Percentiles rank a stretch among this genome's conserved stretches.
These are phyloP conservation scores for Fraxinus velutina DNA, from an alignment of 305 asterid species.

Conservation along the genomic window DNA sequence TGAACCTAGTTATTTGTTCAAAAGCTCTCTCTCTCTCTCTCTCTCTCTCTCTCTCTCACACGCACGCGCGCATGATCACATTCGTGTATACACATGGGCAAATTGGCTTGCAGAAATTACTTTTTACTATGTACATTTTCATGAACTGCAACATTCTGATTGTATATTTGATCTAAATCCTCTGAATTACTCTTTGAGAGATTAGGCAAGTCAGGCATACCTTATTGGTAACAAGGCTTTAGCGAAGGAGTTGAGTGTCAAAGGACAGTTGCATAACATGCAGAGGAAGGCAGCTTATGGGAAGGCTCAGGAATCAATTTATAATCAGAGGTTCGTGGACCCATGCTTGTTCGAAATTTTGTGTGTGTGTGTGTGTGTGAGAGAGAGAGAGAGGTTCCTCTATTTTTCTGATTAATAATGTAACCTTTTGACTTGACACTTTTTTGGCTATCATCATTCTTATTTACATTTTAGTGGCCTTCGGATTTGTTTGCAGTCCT, in stretches of 20 bases:
- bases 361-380: neutral
- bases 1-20: neutral
- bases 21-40: neutral
- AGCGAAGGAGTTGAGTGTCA: conserved; percentile 76
- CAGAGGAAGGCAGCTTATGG: conserved; percentile 81
- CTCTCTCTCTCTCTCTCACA: neutral
- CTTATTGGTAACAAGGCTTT: conserved; percentile 82
- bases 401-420: neutral
- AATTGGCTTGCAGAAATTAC: neutral
- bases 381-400: neutral
- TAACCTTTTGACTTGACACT: neutral
- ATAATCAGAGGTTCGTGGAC: conserved; percentile 63
- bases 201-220: conserved; percentile 83
- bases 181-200: conserved; percentile 23
- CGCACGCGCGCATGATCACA: neutral
- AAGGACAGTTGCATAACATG: conserved; percentile 78
- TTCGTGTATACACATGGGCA: neutral
- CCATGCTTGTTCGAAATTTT: neutral
- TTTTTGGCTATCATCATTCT: neutral
- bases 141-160: neutral
- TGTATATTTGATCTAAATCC: neutral
- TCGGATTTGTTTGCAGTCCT: neutral
- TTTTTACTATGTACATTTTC: neutral
- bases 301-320: conserved; percentile 75
- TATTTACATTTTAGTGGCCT: neutral